phyloP scores from a whole-genome alignment of 169 alveolate genomes.

The Plasmodium gonderi region DNA sequence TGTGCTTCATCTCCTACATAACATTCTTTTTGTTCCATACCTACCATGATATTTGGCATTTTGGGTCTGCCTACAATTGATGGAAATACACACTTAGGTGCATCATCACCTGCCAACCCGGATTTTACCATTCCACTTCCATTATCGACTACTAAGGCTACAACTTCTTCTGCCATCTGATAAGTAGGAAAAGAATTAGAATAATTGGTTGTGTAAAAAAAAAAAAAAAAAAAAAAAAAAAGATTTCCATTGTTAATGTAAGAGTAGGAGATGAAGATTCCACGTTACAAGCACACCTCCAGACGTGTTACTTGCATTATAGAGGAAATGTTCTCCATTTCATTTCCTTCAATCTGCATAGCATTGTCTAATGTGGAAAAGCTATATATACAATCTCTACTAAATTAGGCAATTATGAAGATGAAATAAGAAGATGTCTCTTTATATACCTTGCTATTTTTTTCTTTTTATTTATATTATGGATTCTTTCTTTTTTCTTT shows the following conservation, averaged over 20 bases:
- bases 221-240: not conserved
- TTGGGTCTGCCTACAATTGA: conserved; percentile 98
- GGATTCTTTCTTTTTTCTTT: not conserved
- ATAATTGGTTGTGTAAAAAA: not conserved
- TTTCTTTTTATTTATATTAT: no score
- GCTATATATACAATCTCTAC: not conserved
- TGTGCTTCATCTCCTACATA: conserved; percentile 99
- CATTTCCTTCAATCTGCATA: no score
- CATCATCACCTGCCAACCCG: conserved; percentile 99
- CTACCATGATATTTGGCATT: conserved; percentile 95
- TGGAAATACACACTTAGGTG: conserved; percentile 99
- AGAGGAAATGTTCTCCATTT: no score
- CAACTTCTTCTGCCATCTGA: conserved; percentile 74
- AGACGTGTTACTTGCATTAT: no score
- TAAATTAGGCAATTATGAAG: not conserved
- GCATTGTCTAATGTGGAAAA: not conserved
- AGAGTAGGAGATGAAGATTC: no score
- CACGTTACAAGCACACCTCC: no score
- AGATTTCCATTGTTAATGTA: not conserved
- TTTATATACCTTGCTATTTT: not conserved
- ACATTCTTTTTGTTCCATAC: conserved; percentile 97
- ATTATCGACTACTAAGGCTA: conserved; percentile 98
- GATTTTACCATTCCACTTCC: conserved; percentile 99
- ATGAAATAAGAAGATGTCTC: not conserved
- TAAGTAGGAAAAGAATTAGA: not conserved